Evolutionary conservation across 306 rosid species (phyloP).

Genomic region (Purshia tridentata): DNA sequence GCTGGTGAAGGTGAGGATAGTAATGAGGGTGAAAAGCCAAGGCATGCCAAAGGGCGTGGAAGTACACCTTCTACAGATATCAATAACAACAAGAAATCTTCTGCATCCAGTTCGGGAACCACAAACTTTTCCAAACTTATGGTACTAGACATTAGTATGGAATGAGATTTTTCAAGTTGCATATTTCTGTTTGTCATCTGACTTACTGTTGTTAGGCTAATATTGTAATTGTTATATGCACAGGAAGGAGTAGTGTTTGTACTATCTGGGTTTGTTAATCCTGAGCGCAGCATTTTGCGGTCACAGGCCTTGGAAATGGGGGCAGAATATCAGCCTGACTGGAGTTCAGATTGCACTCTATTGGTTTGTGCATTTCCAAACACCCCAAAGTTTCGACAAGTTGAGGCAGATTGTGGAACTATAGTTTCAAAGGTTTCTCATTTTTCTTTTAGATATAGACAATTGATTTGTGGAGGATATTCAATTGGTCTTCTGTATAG

Average conservation of each 20-base stretch:
- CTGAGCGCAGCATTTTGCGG: slow-evolving; percentile 77
- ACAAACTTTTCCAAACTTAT: slow-evolving; percentile 54
- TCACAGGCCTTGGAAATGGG: slow-evolving; percentile 96
- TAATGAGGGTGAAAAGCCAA: slow-evolving; percentile 29
- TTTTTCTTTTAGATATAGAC: not conserved
- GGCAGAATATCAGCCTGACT: slow-evolving; percentile 79
- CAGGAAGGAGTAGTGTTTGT: slow-evolving; percentile 96
- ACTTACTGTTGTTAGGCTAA: slow-evolving; percentile 16
- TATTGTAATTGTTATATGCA: slow-evolving; percentile 19
- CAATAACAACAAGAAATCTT: slow-evolving; percentile 33
- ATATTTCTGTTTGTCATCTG: slow-evolving; percentile 12
- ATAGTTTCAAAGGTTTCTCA: slow-evolving; percentile 72
- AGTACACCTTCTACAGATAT: slow-evolving; percentile 15
- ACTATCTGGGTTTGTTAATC: slow-evolving; percentile 91
- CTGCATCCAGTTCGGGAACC: slow-evolving; percentile 36
- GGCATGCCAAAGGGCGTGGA: slow-evolving; percentile 32
- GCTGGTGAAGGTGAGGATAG: slow-evolving; percentile 34
- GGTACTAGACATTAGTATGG: slow-evolving; percentile 38
- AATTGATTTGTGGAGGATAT: not conserved
- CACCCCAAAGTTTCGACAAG: slow-evolving; percentile 90
- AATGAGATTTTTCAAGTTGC: slow-evolving; percentile 8
- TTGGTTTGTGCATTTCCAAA: slow-evolving; percentile 89
- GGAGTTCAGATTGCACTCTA: slow-evolving; percentile 82
- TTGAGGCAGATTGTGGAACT: slow-evolving; percentile 87
- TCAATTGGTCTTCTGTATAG: not conserved